Conservation (phyloP, 331 rosid species). For the Quercus lobata region DNA sequence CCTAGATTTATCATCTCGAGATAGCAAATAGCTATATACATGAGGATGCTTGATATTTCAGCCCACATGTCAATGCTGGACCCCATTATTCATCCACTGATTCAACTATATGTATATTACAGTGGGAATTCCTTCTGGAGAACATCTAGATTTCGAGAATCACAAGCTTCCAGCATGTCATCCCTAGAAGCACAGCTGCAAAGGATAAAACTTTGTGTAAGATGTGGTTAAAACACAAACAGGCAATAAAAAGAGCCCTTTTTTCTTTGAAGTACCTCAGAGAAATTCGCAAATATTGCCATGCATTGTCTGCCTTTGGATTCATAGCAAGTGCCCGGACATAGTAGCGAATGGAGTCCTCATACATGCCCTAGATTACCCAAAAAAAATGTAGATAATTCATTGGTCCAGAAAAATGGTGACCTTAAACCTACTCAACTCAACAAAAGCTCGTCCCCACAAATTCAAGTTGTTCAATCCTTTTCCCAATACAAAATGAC, state of each 20-base stretch:
- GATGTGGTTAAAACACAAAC: neutral
- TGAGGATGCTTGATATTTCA: constrained; percentile 2
- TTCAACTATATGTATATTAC: constrained; percentile 8
- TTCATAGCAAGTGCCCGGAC: constrained; percentile 98
- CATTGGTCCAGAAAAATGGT: neutral
- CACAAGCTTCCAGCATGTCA: constrained; percentile 96
- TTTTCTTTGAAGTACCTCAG: constrained; percentile 52
- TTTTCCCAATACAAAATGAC: neutral
- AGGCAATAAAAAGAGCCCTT: neutral
- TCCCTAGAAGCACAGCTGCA: constrained; percentile 95
- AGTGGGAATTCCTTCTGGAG: constrained; percentile 97
- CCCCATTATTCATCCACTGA: constrained; percentile 14
- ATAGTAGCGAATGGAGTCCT: constrained; percentile 87
- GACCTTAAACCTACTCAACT: neutral
- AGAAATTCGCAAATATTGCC: constrained; percentile 96
- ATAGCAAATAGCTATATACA: neutral
- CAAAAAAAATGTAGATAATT: neutral
- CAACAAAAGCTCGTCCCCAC: neutral
- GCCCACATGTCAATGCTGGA: constrained; percentile 2
- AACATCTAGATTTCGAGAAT: constrained; percentile 80
- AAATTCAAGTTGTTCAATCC: neutral
- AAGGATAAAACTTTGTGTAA: constrained; percentile 2
- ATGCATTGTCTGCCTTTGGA: constrained; percentile 97
- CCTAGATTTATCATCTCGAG: neutral
- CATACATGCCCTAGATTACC: constrained; percentile 70